phyloP scores from a whole-genome alignment of 116 monocot species.

The Dioscorea cayenensis region DNA sequence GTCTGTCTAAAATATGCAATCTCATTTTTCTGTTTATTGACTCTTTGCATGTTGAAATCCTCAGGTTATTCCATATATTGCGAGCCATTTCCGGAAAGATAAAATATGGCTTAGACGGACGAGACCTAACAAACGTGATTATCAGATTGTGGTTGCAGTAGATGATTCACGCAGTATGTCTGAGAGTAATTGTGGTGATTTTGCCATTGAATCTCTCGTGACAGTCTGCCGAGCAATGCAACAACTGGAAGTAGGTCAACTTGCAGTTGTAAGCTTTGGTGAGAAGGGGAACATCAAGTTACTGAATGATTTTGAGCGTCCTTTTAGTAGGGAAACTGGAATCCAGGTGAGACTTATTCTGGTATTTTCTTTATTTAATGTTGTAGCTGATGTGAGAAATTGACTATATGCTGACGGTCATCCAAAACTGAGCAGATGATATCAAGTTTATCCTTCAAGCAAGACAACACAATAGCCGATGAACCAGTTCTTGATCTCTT shows the following conservation, averaged over 20 bases:
- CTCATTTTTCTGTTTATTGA: neutral
- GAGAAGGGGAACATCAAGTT: conserved; percentile 64
- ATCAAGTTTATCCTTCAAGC: conserved; percentile 80
- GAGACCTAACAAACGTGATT: conserved; percentile 83
- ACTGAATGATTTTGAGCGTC: conserved; percentile 82
- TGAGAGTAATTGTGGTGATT: conserved; percentile 60
- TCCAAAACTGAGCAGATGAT: conserved; percentile 54
- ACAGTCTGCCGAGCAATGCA: conserved; percentile 92
- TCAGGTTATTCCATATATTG: conserved; percentile 92
- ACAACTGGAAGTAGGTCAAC: conserved; percentile 88
- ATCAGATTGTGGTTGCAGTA: conserved; percentile 86
- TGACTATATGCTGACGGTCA: conserved; percentile 27
- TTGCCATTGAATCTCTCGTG: conserved; percentile 76
- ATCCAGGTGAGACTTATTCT: conserved; percentile 35
- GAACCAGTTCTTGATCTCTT: conserved; percentile 84
- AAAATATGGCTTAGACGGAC: conserved; percentile 95
- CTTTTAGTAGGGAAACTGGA: conserved; percentile 72
- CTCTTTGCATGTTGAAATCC: neutral
- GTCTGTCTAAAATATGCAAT: neutral
- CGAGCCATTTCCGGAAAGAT: conserved; percentile 85
- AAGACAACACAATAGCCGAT: conserved; percentile 80
- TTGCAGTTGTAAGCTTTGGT: conserved; percentile 88
- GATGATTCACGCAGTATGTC: conserved; percentile 97
- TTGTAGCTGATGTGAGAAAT: conserved; percentile 43
- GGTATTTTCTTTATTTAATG: neutral